Evolutionary conservation across 148 eudicot genomes (phyloP).

Genomic region (Linanthus parryae): DNA sequence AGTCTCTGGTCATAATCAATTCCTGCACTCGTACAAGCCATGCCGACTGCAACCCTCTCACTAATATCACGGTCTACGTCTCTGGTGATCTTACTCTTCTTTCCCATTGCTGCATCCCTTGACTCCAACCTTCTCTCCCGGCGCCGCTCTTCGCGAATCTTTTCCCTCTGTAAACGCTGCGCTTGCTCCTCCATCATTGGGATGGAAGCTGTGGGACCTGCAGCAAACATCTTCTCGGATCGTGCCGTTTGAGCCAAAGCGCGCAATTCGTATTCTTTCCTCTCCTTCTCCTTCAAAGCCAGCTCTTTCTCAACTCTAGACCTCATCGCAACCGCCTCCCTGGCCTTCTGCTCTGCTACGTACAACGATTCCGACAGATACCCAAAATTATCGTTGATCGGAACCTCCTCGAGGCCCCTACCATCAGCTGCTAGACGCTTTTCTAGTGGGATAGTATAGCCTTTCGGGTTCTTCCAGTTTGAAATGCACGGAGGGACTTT

Average conservation of each 20-base stretch:
- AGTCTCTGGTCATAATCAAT: conserved; percentile 77
- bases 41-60: conserved; percentile 87
- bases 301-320: conserved; percentile 68
- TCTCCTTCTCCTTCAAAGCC: conserved; percentile 64
- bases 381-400: conserved; percentile 69
- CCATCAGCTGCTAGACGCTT: conserved; percentile 92
- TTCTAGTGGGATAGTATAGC: conserved; percentile 81
- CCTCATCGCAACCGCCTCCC: conserved; percentile 78
- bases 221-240: conserved; percentile 64
- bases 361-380: conserved; percentile 74
- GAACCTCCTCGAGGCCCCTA: conserved; percentile 79
- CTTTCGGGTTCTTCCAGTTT: conserved; percentile 93
- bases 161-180: conserved; percentile 51
- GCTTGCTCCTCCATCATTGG: conserved; percentile 19
- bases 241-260: conserved; percentile 77
- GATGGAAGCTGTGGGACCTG: conserved; percentile 35
- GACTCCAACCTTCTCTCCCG: conserved; percentile 83
- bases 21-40: conserved; percentile 56
- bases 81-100: conserved; percentile 79
- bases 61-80: conserved; percentile 85
- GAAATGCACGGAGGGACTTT: conserved; percentile 91
- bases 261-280: conserved; percentile 57
- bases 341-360: conserved; percentile 80
- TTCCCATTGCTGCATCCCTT: conserved; percentile 74
- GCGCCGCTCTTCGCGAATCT: conserved; percentile 68